Conservation (phyloP, 805 yeast genomes). For the Komagataella populi region DNA sequence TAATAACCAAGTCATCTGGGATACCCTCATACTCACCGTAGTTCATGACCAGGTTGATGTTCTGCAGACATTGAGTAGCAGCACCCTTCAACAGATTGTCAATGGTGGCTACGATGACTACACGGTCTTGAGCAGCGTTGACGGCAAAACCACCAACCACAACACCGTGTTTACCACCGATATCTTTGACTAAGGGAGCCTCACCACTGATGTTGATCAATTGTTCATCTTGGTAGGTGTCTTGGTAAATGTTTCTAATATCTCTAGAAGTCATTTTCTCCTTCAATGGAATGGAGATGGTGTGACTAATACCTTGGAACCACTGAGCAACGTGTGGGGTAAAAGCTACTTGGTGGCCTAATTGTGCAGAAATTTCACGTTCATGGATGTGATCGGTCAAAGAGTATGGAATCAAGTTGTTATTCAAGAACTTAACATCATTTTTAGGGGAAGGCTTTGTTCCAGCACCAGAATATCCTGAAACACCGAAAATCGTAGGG, state of each 20-base stretch:
- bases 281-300: slow-evolving; percentile 81
- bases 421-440: slow-evolving; percentile 56
- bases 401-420: slow-evolving; percentile 90
- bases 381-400: slow-evolving; percentile 96
- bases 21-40: slow-evolving; percentile 94
- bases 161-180: slow-evolving; percentile 89
- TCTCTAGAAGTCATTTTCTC: slow-evolving; percentile 65
- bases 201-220: slow-evolving; percentile 80
- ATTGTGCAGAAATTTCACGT: slow-evolving; percentile 72
- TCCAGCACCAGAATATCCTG: slow-evolving; percentile 99
- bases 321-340: slow-evolving; percentile 97
- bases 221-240: slow-evolving; percentile 77
- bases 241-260: slow-evolving; percentile 74
- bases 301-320: slow-evolving; percentile 97
- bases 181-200: slow-evolving; percentile 84
- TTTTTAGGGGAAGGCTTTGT: slow-evolving; percentile 97
- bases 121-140: slow-evolving; percentile 76
- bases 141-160: slow-evolving; percentile 95
- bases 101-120: slow-evolving; percentile 88
- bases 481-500: slow-evolving; percentile 87
- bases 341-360: slow-evolving; percentile 74
- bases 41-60: slow-evolving; percentile 80
- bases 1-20: slow-evolving; percentile 51
- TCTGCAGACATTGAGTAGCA: slow-evolving; percentile 95
- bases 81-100: slow-evolving; percentile 97